Conservation (phyloP, 2,329 filamentous ascomycete genomes). For the Aspergillus bombycis region DNA sequence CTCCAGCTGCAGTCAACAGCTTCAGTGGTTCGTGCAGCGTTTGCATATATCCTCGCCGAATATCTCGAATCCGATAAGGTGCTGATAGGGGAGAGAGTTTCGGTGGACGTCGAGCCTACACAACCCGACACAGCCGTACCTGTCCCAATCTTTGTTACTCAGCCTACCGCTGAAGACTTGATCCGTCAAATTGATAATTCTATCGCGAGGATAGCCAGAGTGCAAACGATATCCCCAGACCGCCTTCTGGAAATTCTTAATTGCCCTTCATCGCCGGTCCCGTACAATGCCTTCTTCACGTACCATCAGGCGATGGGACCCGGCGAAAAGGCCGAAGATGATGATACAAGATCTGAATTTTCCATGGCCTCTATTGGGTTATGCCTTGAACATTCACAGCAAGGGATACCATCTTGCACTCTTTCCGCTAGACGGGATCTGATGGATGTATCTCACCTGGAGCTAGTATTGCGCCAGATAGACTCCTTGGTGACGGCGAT, state of each 20-base stretch:
- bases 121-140: background rate
- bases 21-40: slow-evolving; percentile 11
- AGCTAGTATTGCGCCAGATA: background rate
- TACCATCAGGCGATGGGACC: background rate
- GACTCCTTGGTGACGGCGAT: background rate
- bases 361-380: no score
- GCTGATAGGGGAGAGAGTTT: background rate
- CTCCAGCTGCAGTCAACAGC: background rate
- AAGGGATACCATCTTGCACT: background rate
- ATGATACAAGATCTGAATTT: no score
- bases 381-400: background rate
- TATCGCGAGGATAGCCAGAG: background rate
- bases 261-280: background rate
- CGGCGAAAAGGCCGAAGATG: no score
- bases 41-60: slow-evolving; percentile 16
- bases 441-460: background rate
- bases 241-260: background rate
- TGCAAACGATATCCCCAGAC: background rate
- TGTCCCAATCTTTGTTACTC: background rate
- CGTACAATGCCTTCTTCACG: background rate
- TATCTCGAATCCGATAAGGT: slow-evolving; percentile 15
- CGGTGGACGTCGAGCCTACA: background rate
- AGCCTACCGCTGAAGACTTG: background rate
- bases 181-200: background rate
- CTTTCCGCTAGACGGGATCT: background rate